Conservation (phyloP, 805 yeast genomes). For the Lipomyces sp. region DNA sequence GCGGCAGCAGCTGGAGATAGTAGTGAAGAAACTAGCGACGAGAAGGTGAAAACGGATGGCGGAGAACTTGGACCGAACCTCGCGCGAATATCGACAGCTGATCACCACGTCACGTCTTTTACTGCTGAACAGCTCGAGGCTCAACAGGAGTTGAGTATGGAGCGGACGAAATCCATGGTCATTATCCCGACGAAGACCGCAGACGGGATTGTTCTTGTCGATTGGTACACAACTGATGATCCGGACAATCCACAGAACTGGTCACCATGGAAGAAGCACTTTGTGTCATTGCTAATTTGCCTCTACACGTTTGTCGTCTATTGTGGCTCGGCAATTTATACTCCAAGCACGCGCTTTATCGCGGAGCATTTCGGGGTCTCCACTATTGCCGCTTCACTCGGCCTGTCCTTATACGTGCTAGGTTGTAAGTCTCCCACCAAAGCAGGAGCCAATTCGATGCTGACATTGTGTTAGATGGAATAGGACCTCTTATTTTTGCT, state of each 20-base stretch:
- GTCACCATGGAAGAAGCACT: conserved; percentile 51
- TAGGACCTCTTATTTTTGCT: conserved; percentile 61
- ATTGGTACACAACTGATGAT: conserved; percentile 24
- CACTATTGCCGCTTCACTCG: conserved; percentile 54
- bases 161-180: neutral
- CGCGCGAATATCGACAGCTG: neutral
- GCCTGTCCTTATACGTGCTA: conserved; percentile 59
- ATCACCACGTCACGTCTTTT: neutral
- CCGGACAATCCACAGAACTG: conserved; percentile 58
- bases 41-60: neutral
- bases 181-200: neutral
- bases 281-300: conserved; percentile 51
- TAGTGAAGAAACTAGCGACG: neutral
- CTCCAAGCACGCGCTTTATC: conserved; percentile 56
- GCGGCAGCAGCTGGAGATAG: neutral
- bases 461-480: neutral
- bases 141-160: neutral
- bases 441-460: neutral
- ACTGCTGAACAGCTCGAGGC: neutral
- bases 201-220: neutral
- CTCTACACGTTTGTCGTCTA: conserved; percentile 57
- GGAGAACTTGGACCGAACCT: neutral
- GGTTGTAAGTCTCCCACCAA: conserved; percentile 54
- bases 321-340: conserved; percentile 60
- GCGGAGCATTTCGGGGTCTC: conserved; percentile 53